Evolutionary conservation across 495 filamentous ascomycete species (phyloP).

Genomic region (Arthonia radiata): DNA sequence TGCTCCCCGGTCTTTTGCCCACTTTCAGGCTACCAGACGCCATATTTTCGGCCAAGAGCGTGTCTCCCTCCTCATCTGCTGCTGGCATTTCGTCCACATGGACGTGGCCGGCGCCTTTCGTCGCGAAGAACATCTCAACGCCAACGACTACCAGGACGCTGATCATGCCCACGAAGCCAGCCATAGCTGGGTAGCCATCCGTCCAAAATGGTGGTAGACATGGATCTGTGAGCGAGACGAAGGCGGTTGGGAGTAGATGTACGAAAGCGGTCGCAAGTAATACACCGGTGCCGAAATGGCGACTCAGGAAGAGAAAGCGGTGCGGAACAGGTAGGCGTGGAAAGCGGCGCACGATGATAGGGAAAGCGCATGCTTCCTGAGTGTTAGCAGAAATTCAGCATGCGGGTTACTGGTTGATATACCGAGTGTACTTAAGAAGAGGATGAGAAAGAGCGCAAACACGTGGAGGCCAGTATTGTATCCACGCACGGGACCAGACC

Average conservation of each 20-base stretch:
- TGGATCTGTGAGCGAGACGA: constrained; percentile 52
- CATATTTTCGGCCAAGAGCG: too few species aligned
- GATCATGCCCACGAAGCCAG: constrained; percentile 55
- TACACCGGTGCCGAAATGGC: constrained; percentile 71
- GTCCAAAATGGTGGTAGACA: constrained; percentile 59
- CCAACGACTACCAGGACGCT: constrained; percentile 49
- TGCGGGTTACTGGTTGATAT: background rate
- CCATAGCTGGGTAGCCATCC: constrained; percentile 44
- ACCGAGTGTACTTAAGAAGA: constrained; percentile 50
- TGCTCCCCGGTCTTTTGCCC: constrained; percentile 15
- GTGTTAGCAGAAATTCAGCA: constrained; percentile 1
- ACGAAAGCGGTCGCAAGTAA: constrained; percentile 79
- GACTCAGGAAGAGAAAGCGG: constrained; percentile 30
- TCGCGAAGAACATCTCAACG: constrained; percentile 53
- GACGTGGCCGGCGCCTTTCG: constrained; percentile 22
- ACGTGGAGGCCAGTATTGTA: constrained; percentile 44
- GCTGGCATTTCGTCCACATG: constrained; percentile 22
- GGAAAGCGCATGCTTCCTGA: constrained; percentile 29
- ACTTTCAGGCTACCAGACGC: too few species aligned
- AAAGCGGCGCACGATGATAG: constrained; percentile 28
- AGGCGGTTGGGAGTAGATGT: constrained; percentile 61
- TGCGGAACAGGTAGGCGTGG: constrained; percentile 16
- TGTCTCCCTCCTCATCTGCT: constrained; percentile 13
- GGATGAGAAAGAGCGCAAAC: constrained; percentile 51
- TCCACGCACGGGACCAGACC: too few species aligned